These are phyloP conservation scores for Zymoseptoria ardabiliae DNA, from an alignment of 2,329 filamentous ascomycete species.

Conservation along the genomic window DNA sequence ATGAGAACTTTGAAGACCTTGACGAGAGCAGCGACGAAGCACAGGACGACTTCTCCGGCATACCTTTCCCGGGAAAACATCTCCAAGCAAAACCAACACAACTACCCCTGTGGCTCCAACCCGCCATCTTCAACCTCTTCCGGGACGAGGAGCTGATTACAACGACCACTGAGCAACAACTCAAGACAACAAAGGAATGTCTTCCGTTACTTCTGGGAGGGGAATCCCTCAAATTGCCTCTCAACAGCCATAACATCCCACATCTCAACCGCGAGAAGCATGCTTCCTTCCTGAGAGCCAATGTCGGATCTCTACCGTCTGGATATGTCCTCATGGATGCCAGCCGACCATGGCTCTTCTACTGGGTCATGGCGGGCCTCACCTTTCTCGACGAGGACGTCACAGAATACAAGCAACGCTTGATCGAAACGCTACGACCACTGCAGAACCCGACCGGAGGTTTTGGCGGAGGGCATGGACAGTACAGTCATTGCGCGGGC, in stretches of 20 bases:
- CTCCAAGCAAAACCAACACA: constrained; percentile 5
- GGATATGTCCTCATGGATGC: constrained; percentile 72
- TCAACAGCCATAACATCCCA: constrained; percentile 66
- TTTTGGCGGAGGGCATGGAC: constrained; percentile 89
- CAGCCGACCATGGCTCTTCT: constrained; percentile 86
- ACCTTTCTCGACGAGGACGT: constrained; percentile 69
- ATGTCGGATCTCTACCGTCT: constrained; percentile 55
- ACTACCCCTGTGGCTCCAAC: constrained; percentile 24
- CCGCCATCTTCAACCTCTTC: constrained; percentile 20
- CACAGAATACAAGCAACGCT: constrained; percentile 56
- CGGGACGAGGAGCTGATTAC: constrained; percentile 18
- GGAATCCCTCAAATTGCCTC: constrained; percentile 35
- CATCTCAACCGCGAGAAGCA: constrained; percentile 59
- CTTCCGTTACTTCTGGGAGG: constrained; percentile 22
- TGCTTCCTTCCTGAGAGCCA: constrained; percentile 53
- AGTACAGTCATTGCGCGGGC: constrained; percentile 79
- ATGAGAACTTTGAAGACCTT: constrained; percentile 19
- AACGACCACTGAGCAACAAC: constrained; percentile 17
- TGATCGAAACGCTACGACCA: constrained; percentile 61
- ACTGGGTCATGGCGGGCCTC: constrained; percentile 79
- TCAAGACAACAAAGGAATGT: constrained; percentile 20
- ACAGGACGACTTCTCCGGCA: constrained; percentile 15
- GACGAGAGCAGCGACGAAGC: neutral
- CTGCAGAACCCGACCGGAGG: constrained; percentile 80
- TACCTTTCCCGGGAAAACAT: constrained; percentile 24